Conservation (phyloP, 768 basidiomycete genomes). For the Tephrocybe sp. region DNA sequence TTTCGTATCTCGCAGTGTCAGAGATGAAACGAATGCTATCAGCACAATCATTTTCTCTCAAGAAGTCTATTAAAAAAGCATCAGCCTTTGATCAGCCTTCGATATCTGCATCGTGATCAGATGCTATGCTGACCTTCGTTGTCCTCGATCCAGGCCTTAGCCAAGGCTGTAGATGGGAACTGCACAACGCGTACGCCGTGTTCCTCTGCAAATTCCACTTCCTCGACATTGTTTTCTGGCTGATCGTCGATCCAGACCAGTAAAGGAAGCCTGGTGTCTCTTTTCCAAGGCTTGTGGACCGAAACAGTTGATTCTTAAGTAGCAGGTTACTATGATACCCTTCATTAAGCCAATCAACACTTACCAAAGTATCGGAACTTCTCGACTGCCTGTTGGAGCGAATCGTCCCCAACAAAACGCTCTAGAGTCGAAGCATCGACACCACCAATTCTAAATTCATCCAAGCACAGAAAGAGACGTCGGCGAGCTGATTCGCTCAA, state of each 20-base stretch:
- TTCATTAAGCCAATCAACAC: neutral
- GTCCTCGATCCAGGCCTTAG: slow-evolving; percentile 24
- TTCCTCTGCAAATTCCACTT: slow-evolving; percentile 16
- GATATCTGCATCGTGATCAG: no score
- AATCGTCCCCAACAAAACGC: slow-evolving; percentile 18
- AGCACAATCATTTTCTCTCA: slow-evolving; percentile 14
- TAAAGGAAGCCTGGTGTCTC: slow-evolving; percentile 16
- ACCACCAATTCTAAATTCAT: slow-evolving; percentile 21
- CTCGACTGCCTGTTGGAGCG: slow-evolving; percentile 19
- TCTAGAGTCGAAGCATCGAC: slow-evolving; percentile 20
- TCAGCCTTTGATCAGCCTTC: no score
- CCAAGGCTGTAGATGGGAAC: slow-evolving; percentile 18
- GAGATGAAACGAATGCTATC: slow-evolving; percentile 21
- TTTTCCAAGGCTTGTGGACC: neutral
- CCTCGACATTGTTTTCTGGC: slow-evolving; percentile 11
- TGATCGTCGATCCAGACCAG: slow-evolving; percentile 27
- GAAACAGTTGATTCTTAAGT: neutral
- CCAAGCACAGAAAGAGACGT: slow-evolving; percentile 22
- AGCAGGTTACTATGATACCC: neutral
- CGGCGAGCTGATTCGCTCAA: slow-evolving; percentile 16
- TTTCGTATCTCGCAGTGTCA: slow-evolving; percentile 19
- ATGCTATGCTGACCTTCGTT: slow-evolving; percentile 19
- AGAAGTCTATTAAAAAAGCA: slow-evolving; percentile 12
- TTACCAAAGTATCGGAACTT: slow-evolving; percentile 14
- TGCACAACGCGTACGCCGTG: slow-evolving; percentile 20